Conservation (phyloP, 306 rosid species). For the Quercus robur region DNA sequence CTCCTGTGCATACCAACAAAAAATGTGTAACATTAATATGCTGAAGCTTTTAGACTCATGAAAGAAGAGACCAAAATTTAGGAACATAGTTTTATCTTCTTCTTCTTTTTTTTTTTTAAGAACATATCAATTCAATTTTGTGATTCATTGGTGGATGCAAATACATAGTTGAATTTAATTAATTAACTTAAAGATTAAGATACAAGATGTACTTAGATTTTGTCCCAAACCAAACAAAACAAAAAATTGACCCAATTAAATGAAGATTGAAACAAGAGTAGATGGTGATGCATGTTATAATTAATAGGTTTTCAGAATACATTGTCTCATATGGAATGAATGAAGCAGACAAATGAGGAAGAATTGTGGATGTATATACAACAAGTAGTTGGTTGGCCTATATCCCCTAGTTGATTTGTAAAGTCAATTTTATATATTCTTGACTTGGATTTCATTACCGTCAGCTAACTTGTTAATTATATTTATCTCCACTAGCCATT, state of each 20-base stretch:
- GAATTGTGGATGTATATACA: background rate
- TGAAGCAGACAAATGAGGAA: background rate
- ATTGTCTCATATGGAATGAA: background rate
- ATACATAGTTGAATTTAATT: no score
- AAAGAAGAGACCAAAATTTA: no score
- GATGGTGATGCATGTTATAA: background rate
- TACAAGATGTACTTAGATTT: no score
- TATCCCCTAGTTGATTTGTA: background rate
- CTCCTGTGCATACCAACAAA: slow-evolving; percentile 43
- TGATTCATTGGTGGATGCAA: no score
- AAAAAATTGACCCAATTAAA: background rate
- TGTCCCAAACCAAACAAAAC: background rate
- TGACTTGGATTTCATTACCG: background rate
- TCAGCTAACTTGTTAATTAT: background rate
- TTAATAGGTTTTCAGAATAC: background rate
- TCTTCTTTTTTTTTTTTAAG: no score
- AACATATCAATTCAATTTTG: no score
- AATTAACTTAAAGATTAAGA: no score
- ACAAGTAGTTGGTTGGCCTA: background rate
- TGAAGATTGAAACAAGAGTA: background rate
- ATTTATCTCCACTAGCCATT: background rate
- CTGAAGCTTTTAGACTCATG: no score
- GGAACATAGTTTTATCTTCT: no score
- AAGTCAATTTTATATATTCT: background rate
- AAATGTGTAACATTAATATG: background rate